Percentiles rank a stretch among this genome's conserved stretches.
Conservation (phyloP, 2,329 filamentous ascomycete species). For the Alternaria arbusti region DNA sequence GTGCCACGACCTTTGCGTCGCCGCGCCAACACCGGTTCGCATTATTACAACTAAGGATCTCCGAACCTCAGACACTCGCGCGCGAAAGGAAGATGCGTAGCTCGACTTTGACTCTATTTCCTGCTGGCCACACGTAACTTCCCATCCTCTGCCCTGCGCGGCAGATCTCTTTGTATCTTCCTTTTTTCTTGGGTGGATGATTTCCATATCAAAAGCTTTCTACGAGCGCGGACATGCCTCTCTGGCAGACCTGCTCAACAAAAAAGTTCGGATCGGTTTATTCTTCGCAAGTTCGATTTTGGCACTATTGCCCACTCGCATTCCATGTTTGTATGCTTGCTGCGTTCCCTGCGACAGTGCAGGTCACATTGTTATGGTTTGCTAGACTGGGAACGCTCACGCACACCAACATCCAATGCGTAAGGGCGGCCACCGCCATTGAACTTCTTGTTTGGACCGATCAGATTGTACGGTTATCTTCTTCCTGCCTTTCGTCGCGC, state of each 20-base stretch:
- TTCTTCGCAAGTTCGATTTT: slow-evolving; percentile 21
- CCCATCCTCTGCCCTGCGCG: background rate
- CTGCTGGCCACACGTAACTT: slow-evolving; percentile 12
- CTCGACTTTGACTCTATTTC: background rate
- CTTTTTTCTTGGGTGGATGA: slow-evolving; percentile 5
- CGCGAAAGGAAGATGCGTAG: background rate
- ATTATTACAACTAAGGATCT: slow-evolving; percentile 24
- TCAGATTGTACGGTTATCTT: slow-evolving; percentile 24
- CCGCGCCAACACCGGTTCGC: slow-evolving; percentile 14
- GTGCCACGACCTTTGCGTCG: slow-evolving; percentile 31
- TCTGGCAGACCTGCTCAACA: slow-evolving; percentile 6
- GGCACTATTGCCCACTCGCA: slow-evolving; percentile 31
- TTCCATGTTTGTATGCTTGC: slow-evolving; percentile 33
- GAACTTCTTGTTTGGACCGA: slow-evolving; percentile 11
- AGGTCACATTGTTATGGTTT: slow-evolving; percentile 46
- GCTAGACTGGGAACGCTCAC: slow-evolving; percentile 47
- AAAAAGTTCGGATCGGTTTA: slow-evolving; percentile 27
- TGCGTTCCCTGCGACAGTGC: slow-evolving; percentile 39
- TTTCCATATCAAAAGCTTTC: slow-evolving; percentile 27
- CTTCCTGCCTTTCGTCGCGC: slow-evolving; percentile 2
- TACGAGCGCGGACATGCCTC: slow-evolving; percentile 9
- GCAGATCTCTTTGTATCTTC: slow-evolving; percentile 3
- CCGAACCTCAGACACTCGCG: background rate
- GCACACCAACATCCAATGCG: slow-evolving; percentile 40
- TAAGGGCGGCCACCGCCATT: slow-evolving; percentile 26